Evolutionary conservation across 2,329 filamentous ascomycete genomes (phyloP).

Genomic region (Fusarium heterosporum): DNA sequence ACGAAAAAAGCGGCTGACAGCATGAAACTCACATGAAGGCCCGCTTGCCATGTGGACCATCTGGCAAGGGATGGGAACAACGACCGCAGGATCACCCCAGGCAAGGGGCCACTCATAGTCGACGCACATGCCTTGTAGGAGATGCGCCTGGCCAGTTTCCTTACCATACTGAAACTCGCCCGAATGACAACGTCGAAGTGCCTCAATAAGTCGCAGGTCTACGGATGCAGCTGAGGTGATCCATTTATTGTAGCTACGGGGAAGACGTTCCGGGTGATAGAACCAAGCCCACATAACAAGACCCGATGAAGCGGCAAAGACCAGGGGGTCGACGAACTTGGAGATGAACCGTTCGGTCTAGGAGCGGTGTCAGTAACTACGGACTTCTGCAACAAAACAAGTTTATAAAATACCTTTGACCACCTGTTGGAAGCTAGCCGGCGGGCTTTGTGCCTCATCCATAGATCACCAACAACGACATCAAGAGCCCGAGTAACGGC

Average conservation of each 20-base stretch:
- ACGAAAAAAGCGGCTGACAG: slow-evolving; percentile 72
- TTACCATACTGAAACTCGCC: slow-evolving; percentile 77
- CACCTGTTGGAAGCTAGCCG: slow-evolving; percentile 60
- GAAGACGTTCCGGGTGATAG: slow-evolving; percentile 77
- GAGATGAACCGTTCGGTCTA: slow-evolving; percentile 53
- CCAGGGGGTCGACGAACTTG: slow-evolving; percentile 67
- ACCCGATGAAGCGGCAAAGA: slow-evolving; percentile 79
- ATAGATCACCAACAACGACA: slow-evolving; percentile 74
- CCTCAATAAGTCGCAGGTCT: slow-evolving; percentile 78
- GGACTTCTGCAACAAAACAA: not conserved
- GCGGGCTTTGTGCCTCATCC: slow-evolving; percentile 63
- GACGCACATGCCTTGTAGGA: slow-evolving; percentile 77
- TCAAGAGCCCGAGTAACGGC: slow-evolving; percentile 78
- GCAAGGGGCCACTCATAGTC: slow-evolving; percentile 75
- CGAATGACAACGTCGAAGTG: slow-evolving; percentile 73
- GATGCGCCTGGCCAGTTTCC: slow-evolving; percentile 75
- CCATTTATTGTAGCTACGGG: slow-evolving; percentile 82
- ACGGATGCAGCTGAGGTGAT: slow-evolving; percentile 81
- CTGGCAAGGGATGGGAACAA: slow-evolving; percentile 82
- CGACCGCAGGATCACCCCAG: slow-evolving; percentile 78
- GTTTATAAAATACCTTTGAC: slow-evolving; percentile 55
- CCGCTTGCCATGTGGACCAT: slow-evolving; percentile 85
- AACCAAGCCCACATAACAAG: slow-evolving; percentile 93
- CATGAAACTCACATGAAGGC: slow-evolving; percentile 79
- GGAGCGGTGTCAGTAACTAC: slow-evolving; percentile 30